These are phyloP conservation scores for Fusarium miscanthi DNA, from an alignment of 2,329 filamentous ascomycete genomes.

Conservation along the genomic window DNA sequence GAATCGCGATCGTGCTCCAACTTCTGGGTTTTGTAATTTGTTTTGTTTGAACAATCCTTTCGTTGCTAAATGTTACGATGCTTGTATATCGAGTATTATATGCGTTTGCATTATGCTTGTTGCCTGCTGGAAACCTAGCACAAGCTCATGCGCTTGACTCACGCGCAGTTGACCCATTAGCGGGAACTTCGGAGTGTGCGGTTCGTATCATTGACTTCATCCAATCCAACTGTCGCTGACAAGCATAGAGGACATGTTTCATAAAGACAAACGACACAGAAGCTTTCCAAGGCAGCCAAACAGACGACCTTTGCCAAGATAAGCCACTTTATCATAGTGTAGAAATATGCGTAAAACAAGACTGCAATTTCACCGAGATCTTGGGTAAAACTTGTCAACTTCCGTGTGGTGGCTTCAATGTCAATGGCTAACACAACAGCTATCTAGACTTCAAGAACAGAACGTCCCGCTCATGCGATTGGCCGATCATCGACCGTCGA, in stretches of 20 bases:
- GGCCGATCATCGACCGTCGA: background rate
- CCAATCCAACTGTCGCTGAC: background rate
- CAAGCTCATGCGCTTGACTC: background rate
- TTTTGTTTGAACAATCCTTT: background rate
- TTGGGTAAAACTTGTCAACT: fast-evolving
- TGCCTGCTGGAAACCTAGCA: background rate
- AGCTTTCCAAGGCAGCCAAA: background rate
- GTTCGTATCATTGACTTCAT: background rate
- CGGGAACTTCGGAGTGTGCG: background rate
- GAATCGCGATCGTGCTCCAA: background rate
- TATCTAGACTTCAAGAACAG: background rate
- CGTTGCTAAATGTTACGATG: background rate
- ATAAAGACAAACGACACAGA: background rate
- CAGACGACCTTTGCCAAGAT: background rate
- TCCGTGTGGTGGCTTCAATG: fast-evolving
- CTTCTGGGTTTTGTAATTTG: background rate
- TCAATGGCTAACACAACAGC: background rate
- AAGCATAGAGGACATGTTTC: background rate
- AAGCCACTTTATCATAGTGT: background rate
- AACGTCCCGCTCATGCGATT: background rate
- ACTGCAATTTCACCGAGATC: background rate
- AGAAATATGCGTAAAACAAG: background rate
- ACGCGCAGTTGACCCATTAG: background rate
- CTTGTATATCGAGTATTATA: background rate
- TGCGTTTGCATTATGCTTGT: background rate